phyloP scores from a whole-genome alignment of 2,329 filamentous ascomycete genomes.

The Colletotrichum filicis region DNA sequence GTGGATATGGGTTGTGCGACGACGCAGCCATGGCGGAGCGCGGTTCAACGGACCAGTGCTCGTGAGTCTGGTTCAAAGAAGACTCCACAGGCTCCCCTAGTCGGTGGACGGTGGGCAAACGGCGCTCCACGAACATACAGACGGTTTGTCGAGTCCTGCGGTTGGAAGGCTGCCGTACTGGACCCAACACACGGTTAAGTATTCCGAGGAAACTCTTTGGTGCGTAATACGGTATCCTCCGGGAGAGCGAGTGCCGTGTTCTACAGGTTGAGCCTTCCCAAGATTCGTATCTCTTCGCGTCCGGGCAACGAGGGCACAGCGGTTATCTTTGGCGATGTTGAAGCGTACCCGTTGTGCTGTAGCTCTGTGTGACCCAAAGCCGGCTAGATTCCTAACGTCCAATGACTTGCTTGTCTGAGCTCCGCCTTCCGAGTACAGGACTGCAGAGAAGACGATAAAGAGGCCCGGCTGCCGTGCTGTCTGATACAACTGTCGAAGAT shows the following conservation, averaged over 20 bases:
- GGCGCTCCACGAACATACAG: constrained; percentile 55
- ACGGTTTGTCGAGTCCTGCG: constrained; percentile 36
- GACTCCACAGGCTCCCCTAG: constrained; percentile 51
- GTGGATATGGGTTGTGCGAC: constrained; percentile 67
- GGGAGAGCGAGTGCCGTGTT: neutral
- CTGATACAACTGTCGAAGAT: neutral
- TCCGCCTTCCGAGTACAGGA: constrained; percentile 18
- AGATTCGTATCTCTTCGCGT: neutral
- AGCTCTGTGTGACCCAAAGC: constrained; percentile 26
- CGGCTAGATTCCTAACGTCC: constrained; percentile 15
- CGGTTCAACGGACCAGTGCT: constrained; percentile 44
- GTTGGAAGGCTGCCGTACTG: constrained; percentile 4
- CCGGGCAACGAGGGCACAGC: constrained; percentile 5
- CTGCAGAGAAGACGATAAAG: neutral
- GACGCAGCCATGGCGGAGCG: constrained; percentile 35
- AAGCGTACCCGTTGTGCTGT: constrained; percentile 16
- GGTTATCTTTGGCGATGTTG: constrained; percentile 19
- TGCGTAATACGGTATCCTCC: neutral
- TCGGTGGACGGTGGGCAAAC: constrained; percentile 49
- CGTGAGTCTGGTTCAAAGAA: constrained; percentile 47
- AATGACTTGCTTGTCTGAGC: constrained; percentile 16
- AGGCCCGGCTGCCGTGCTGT: constrained; percentile 9
- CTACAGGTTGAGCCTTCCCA: neutral
- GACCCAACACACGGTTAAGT: neutral
- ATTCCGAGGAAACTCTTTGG: neutral